phyloP scores from a whole-genome alignment of 805 yeast species.

The Metschnikowia lochheadii region DNA sequence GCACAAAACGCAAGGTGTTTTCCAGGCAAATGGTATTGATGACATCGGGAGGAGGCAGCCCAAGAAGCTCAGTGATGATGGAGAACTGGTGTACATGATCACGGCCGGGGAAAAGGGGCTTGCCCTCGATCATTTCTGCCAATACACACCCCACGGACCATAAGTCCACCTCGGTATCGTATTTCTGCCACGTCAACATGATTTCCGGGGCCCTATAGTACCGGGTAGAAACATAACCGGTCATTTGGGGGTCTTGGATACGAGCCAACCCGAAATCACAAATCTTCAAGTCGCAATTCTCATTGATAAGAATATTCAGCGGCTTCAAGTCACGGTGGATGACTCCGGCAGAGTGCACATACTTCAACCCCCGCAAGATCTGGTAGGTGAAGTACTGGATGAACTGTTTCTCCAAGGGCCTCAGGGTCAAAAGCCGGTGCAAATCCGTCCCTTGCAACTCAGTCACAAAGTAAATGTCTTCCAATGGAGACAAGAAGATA shows the following conservation, averaged over 20 bases:
- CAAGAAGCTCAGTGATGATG: constrained; percentile 91
- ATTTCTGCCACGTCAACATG: constrained; percentile 98
- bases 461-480: constrained; percentile 93
- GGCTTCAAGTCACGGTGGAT: constrained; percentile 89
- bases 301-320: constrained; percentile 76
- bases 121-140: constrained; percentile 96
- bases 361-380: constrained; percentile 82
- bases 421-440: constrained; percentile 82
- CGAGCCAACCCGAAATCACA: constrained; percentile 95
- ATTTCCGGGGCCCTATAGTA: constrained; percentile 98
- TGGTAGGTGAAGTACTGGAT: constrained; percentile 96
- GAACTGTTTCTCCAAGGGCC: constrained; percentile 94
- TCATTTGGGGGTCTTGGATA: constrained; percentile 98
- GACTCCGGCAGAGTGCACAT: constrained; percentile 89
- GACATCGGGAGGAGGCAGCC: constrained; percentile 95
- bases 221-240: constrained; percentile 94
- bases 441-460: constrained; percentile 96
- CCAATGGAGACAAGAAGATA: constrained; percentile 64
- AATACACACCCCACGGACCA: constrained; percentile 98
- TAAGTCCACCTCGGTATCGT: constrained; percentile 93
- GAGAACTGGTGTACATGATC: constrained; percentile 98
- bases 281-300: constrained; percentile 85
- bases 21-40: constrained; percentile 95
- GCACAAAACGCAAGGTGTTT: constrained; percentile 90
- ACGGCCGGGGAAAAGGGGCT: constrained; percentile 95